Evolutionary conservation across 108 stramenopile species (phyloP), one percentile per base, ranked within the genome.

Genomic region (Conticribra guillardii): DNA sequence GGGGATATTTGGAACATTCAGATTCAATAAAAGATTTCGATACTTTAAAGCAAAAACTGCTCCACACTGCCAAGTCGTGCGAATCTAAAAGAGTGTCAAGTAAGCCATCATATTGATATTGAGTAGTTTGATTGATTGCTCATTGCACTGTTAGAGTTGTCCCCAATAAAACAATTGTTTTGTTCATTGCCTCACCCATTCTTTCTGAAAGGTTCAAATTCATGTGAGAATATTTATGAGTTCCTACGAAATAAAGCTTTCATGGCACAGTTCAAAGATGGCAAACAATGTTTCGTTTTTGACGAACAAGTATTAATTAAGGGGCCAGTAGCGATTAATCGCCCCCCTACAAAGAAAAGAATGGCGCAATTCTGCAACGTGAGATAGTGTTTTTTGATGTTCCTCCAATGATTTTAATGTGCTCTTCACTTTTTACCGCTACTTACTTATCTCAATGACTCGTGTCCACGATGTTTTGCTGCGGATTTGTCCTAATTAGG

Each of bases 201-300:
- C n/a, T 5, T 21, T 15, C 16, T 4, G n/a, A 51, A 51, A 73
- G 66, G 29, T 17, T 18, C 18, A 49, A 19, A 61, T 30, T 55
- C 49, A 5, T 72, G 71, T 45, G 60, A 16, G 19, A 17, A 22
- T 4, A 69, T 80, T 2, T 0, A 51, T 27, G 14, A 46, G 9
- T 53, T 76, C 19, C 46, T 76, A 29, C 30, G 60, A 41, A 41
- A 54, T 19, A 67, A 27, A 7, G 75, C 48, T 2, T 47, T 61
- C 16, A 52, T 61, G 11, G 85, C 85, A 29, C 69, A 69, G 47
- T 33, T 85, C 8, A 60, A 73, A 32, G 83, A 84, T 22, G 23
- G n/a, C 7, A 45, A 82, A 22, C 51, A 60, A 44, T 92, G 91
- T 64, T 45, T 89, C 19, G 67, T 93, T 28, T 89, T 93, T 75